phyloP scores from a whole-genome alignment of 306 rosid species.

The Purshia tridentata region DNA sequence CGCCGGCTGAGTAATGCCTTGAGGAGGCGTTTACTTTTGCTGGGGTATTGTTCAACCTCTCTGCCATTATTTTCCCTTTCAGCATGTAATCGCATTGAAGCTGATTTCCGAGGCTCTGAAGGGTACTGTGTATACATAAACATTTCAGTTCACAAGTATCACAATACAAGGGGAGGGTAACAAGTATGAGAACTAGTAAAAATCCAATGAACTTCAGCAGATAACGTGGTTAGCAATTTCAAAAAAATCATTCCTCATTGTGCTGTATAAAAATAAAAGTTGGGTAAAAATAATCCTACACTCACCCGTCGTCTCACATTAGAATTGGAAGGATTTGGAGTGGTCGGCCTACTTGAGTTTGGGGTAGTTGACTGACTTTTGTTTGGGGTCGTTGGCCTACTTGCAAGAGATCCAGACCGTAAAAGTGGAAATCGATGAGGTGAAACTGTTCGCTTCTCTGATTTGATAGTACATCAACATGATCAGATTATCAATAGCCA shows the following conservation, averaged over 20 bases:
- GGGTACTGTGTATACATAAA: constrained; percentile 52
- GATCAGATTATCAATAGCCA: constrained; percentile 15
- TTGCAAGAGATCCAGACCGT: constrained; percentile 81
- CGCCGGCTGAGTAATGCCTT: constrained; percentile 96
- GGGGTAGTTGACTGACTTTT: constrained; percentile 74
- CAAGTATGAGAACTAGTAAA: neutral
- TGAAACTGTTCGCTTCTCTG: constrained; percentile 83
- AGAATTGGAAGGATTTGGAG: constrained; percentile 75
- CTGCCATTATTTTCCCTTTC: constrained; percentile 62
- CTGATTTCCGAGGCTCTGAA: constrained; percentile 89
- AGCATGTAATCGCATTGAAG: constrained; percentile 84
- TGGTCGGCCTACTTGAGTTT: constrained; percentile 74
- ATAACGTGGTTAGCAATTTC: neutral
- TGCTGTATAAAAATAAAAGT: neutral
- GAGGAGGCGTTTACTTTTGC: constrained; percentile 90
- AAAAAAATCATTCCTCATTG: neutral
- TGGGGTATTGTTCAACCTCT: constrained; percentile 74
- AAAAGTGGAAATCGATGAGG: constrained; percentile 95
- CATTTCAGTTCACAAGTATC: constrained; percentile 7
- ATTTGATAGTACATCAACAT: constrained; percentile 27
- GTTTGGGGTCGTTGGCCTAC: constrained; percentile 68
- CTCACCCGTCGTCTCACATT: constrained; percentile 73
- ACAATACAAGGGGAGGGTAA: neutral
- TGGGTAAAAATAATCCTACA: neutral
- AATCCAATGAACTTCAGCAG: neutral